Base-by-base conservation (phyloP, 495 filamentous ascomycete genomes). In the Penicillium lividum region DNA sequence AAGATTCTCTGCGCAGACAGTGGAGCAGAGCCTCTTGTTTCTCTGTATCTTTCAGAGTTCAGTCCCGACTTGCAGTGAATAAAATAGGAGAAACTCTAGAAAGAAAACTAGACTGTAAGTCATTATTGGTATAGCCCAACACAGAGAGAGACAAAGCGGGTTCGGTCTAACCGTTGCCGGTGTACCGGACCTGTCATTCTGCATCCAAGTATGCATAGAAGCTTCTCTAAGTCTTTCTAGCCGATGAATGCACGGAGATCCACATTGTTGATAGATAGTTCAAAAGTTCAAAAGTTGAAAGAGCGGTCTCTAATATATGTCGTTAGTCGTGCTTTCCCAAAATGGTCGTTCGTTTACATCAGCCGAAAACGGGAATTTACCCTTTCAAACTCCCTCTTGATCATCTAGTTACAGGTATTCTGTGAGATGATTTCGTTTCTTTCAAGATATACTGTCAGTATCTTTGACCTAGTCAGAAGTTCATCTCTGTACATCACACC, bases 121-220 rank as follows among this genome's bases (percentile, higher is more conserved):
- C 53, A 54, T 48, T 56, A 45, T 62, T 56, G 51, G 28, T 57
- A 56, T 45, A 46, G 5, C 31, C n/a, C 3, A 28, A n/a, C 56
- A 46, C n/a, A 54, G 46, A 13, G 36, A 38, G 34, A 53, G 36
- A 60, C 22, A 51, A 57, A 50, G 50, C 54, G 36, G 50, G 43
- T 55, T 48, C 53, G 10, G 51, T 53, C 53, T 22, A 49, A 46
- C 59, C 59, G 63, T 64, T 65, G 67, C 62, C 50, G 58, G 64
- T 59, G 57, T 65, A 64, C 65, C 57, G 51, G 58, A 38, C 50
- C 47, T 34, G 0, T 50, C 56, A 10, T 50, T 36, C 65, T 75
- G 73, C 73, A 75, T 59, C 68, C 73, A 77, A 77, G 70, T 57
- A 57, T 74, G 69, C 68, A 70, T 70, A 57, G 73, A 77, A 74